Base-by-base conservation (phyloP, 805 yeast genomes). In the Lipomyces sp. region DNA sequence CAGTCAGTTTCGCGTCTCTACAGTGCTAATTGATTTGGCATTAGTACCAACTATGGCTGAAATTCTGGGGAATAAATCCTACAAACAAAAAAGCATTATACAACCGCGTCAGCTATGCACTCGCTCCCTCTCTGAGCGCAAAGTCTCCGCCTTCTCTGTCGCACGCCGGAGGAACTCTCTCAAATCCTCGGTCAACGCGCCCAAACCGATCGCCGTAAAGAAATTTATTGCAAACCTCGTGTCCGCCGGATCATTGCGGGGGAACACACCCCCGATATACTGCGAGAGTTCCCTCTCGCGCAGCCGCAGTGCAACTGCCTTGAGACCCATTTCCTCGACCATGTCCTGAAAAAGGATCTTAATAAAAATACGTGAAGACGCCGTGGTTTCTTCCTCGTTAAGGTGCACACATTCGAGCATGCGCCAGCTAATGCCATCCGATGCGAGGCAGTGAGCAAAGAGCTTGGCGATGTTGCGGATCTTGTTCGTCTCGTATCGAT, bases 131-230 rank as follows among this genome's bases (percentile, higher is more conserved):
- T 26, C 29, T 10, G 10, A 7, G 29, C 29, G 29, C 35, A 47
- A 14, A 24, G n/a, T 35, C 7, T 37, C 43, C 7, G 51, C 51
- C 22, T 23, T 21, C 31, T 47, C 51, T 3, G 34, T 37, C 3
- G 51, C 51, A 13, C 23, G 29, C 32, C 43, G 34, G 35, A 82
- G 65, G 14, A 69, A 72, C 3, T 71, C 75, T 68, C 98, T 78
- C 95, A 90, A 84, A 1, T 71, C 77, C 34, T 87, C 95, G 0
- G 98, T 90, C 50, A 91, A 65, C 2, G 77, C 75, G 39, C 97
- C 97, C 43, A 91, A 66, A 0, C 95, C 95, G 55, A 91, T 88
- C 1, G 97, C 96, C 0, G 97, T 91, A 67, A 91, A 91, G 65
- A 76, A 91, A 64, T 91, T 91, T 64, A 89, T 88, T 1, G 95